Evolutionary conservation across 345 rosid genomes (phyloP).

Genomic region (Eucalyptus coolabah): DNA sequence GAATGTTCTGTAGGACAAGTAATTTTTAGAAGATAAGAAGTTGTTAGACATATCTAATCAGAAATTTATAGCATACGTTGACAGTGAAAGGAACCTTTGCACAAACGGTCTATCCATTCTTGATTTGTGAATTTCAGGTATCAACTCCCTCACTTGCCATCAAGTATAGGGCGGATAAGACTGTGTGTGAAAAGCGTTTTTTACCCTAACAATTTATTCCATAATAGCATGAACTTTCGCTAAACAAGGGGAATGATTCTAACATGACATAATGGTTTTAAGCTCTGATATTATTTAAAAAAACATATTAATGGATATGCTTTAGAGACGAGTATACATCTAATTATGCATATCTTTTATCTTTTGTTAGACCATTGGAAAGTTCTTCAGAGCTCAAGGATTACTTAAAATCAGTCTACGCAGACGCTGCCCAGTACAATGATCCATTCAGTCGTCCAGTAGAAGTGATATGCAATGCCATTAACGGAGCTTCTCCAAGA

Average conservation of each 20-base stretch:
- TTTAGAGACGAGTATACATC: not conserved
- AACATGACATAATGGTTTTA: not conserved
- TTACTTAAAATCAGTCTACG: not conserved
- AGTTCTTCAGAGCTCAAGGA: not conserved
- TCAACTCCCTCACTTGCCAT: not conserved
- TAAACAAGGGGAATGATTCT: not conserved
- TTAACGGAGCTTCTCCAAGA: not conserved
- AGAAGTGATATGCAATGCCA: not conserved
- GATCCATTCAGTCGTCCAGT: not conserved
- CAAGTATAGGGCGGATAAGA: not conserved
- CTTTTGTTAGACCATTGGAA: not conserved
- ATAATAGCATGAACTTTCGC: not conserved
- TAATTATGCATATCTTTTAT: not conserved
- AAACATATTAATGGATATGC: not conserved
- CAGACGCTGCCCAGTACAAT: not conserved
- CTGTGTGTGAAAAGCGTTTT: not conserved
- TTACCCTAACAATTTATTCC: not conserved
- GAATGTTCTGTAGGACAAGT: not conserved
- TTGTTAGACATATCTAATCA: not conserved
- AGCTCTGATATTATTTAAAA: not conserved
- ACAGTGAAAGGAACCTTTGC: not conserved
- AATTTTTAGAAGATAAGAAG: not conserved
- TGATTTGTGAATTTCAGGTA: not conserved
- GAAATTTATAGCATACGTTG: not conserved
- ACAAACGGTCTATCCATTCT: not conserved